Conservation (phyloP, 2,329 filamentous ascomycete species). For the Botrytis tulipae region DNA sequence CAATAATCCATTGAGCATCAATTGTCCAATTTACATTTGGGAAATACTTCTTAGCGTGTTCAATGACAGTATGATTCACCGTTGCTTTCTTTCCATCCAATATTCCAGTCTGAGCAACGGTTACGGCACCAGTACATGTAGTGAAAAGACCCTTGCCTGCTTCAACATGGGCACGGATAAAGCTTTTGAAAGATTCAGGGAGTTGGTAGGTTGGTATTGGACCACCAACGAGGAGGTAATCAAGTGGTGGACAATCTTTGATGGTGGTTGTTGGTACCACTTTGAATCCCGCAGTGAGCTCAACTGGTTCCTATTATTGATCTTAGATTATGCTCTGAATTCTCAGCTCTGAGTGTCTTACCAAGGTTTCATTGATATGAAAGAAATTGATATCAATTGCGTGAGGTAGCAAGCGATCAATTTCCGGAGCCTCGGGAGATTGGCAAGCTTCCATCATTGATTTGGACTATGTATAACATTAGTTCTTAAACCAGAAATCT, state of each 20-base stretch:
- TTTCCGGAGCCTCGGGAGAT: constrained; percentile 3
- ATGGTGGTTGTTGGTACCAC: constrained; percentile 28
- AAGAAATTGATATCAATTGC: constrained; percentile 32
- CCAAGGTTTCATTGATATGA: constrained; percentile 31
- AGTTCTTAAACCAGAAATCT: background rate
- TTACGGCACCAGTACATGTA: constrained; percentile 42
- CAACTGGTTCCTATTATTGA: constrained; percentile 23
- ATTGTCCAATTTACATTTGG: constrained; percentile 47
- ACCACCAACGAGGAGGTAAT: constrained; percentile 42
- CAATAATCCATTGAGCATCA: constrained; percentile 45
- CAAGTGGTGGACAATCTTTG: constrained; percentile 42
- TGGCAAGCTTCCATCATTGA: constrained; percentile 9
- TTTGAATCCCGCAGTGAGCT: constrained; percentile 23
- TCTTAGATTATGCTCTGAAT: background rate
- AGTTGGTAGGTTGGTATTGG: constrained; percentile 37
- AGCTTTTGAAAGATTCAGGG: constrained; percentile 35
- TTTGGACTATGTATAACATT: background rate
- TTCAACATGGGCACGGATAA: constrained; percentile 41
- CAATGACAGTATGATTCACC: constrained; percentile 42
- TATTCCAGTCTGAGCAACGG: constrained; percentile 40
- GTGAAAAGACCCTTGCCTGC: constrained; percentile 41
- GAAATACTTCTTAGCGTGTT: constrained; percentile 36
- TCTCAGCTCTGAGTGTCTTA: background rate
- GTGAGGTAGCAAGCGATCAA: constrained; percentile 20
- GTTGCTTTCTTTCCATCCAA: constrained; percentile 47